These are phyloP conservation scores for Auricularia auricula-judae DNA, from an alignment of 768 basidiomycete genomes.

Conservation along the genomic window DNA sequence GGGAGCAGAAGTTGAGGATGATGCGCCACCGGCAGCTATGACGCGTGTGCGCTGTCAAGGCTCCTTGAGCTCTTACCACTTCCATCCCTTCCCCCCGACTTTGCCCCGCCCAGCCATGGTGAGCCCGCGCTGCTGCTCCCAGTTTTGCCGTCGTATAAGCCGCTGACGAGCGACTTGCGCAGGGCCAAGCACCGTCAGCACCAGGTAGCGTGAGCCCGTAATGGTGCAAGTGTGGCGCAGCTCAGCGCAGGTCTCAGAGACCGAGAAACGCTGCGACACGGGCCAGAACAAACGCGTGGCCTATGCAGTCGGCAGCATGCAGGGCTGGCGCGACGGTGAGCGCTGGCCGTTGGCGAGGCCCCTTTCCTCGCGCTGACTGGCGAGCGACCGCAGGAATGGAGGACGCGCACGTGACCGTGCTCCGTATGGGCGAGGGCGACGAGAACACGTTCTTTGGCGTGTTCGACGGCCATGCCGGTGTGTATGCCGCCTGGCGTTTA, in stretches of 20 bases:
- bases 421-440: not conserved
- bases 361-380: not conserved
- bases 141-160: not conserved
- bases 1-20: too few species aligned
- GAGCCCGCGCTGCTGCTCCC: not conserved
- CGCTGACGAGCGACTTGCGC: not conserved
- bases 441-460: not conserved
- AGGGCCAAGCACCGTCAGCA: not conserved
- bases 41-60: not conserved
- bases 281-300: not conserved
- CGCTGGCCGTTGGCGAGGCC: not conserved
- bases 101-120: not conserved
- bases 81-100: not conserved
- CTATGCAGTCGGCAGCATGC: not conserved
- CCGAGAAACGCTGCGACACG: not conserved
- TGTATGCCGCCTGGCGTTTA: not conserved
- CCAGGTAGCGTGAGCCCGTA: not conserved
- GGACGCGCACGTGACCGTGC: conserved; percentile 1
- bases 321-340: not conserved
- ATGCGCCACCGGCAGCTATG: not conserved
- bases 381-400: not conserved
- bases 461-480: not conserved
- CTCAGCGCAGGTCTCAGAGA: not conserved
- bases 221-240: not conserved
- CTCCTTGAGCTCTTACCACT: not conserved